phyloP scores from a whole-genome alignment of 306 rosid genomes.

The Vigna mungo region DNA sequence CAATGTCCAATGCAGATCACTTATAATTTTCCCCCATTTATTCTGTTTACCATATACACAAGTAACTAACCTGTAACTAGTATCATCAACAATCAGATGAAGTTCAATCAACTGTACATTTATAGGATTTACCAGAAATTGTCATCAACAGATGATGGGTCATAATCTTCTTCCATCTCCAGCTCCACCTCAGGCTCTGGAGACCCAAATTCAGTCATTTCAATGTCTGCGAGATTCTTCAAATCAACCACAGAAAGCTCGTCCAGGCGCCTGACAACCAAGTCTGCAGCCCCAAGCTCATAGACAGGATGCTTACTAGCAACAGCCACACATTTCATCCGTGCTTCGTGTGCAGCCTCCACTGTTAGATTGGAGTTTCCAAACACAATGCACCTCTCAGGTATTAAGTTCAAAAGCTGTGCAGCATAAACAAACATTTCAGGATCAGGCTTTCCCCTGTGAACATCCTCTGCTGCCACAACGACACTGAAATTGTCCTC shows the following conservation, averaged over 20 bases:
- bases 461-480: conserved; percentile 92
- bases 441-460: conserved; percentile 96
- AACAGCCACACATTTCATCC: conserved; percentile 97
- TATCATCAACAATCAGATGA: conserved; percentile 71
- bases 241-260: conserved; percentile 92
- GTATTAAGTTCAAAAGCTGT: conserved; percentile 85
- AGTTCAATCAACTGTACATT: conserved; percentile 72
- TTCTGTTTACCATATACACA: conserved; percentile 64
- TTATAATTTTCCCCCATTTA: conserved; percentile 39
- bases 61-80: conserved; percentile 64
- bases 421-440: conserved; percentile 93
- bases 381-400: conserved; percentile 95
- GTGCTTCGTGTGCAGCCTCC: conserved; percentile 96
- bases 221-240: conserved; percentile 86
- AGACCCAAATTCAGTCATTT: conserved; percentile 72
- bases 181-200: conserved; percentile 79
- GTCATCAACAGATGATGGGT: conserved; percentile 65
- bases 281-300: conserved; percentile 91
- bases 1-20: conserved; percentile 67
- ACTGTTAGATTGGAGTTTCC: conserved; percentile 94
- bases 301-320: conserved; percentile 98
- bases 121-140: conserved; percentile 70
- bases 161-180: conserved; percentile 65
- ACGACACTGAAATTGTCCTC: conserved; percentile 75
- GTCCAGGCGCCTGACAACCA: conserved; percentile 82